Evolutionary conservation across 2,329 filamentous ascomycete species (phyloP).

Genomic region (Lachnellula occidentalis): DNA sequence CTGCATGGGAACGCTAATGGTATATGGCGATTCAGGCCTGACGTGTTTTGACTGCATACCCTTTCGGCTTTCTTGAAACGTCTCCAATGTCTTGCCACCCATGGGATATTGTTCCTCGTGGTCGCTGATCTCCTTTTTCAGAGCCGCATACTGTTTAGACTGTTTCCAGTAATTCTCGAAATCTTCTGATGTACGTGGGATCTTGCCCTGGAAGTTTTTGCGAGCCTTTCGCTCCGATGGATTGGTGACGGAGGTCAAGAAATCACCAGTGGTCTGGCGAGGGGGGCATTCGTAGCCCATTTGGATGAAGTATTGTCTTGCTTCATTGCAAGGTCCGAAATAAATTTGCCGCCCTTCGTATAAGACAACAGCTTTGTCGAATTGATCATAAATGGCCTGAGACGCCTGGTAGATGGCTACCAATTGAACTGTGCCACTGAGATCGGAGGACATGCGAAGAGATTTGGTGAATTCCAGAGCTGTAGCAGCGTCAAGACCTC

Average conservation of each 20-base stretch:
- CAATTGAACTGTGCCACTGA: slow-evolving; percentile 55
- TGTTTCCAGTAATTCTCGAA: slow-evolving; percentile 48
- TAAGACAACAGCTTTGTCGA: slow-evolving; percentile 64
- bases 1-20: slow-evolving; percentile 72
- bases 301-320: slow-evolving; percentile 63
- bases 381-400: slow-evolving; percentile 62
- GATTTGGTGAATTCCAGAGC: slow-evolving; percentile 68
- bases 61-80: slow-evolving; percentile 34
- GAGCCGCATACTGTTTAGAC: slow-evolving; percentile 38
- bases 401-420: slow-evolving; percentile 72
- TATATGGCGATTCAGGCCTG: slow-evolving; percentile 73
- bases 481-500: slow-evolving; percentile 68
- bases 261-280: slow-evolving; percentile 55
- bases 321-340: slow-evolving; percentile 59
- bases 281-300: slow-evolving; percentile 66
- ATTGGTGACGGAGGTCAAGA: slow-evolving; percentile 70
- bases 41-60: slow-evolving; percentile 42
- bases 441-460: slow-evolving; percentile 59
- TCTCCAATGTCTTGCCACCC: slow-evolving; percentile 31
- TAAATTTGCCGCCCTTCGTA: slow-evolving; percentile 69
- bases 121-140: slow-evolving; percentile 42
- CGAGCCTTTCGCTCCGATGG: slow-evolving; percentile 52
- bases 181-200: slow-evolving; percentile 50
- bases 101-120: slow-evolving; percentile 43
- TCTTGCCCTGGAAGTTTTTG: slow-evolving; percentile 50